Conservation (phyloP, 2,329 filamentous ascomycete genomes). For the Aspergillus brunneoviolaceus region DNA sequence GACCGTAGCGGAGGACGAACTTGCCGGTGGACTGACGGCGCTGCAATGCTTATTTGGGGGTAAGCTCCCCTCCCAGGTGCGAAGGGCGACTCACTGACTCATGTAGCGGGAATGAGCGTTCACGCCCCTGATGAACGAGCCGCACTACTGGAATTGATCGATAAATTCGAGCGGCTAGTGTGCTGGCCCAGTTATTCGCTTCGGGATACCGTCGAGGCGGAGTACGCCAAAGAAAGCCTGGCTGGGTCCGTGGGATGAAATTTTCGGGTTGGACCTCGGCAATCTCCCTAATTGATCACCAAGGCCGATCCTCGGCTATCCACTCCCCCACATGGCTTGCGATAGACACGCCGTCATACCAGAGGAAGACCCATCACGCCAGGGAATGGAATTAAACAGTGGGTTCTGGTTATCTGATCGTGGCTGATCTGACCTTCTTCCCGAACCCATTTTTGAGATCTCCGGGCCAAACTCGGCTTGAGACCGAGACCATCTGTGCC, state of each 20-base stretch:
- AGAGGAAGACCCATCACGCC: neutral
- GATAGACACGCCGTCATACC: neutral
- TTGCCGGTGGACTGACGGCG: conserved; percentile 22
- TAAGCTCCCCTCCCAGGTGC: conserved; percentile 4
- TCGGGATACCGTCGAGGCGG: conserved; percentile 24
- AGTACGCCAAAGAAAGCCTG: conserved; percentile 26
- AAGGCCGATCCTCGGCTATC: neutral
- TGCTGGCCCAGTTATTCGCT: conserved; percentile 25
- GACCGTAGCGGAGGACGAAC: conserved; percentile 20
- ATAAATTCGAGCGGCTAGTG: conserved; percentile 21
- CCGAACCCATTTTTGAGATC: neutral
- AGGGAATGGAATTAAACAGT: neutral
- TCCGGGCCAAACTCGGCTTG: too few relatives aligned
- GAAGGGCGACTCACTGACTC: neutral
- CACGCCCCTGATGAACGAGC: conserved; percentile 25
- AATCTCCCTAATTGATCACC: neutral
- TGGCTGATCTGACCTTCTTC: too few relatives aligned
- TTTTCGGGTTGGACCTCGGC: neutral
- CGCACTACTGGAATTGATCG: conserved; percentile 23
- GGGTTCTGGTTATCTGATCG: too few relatives aligned
- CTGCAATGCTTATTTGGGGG: conserved; percentile 30
- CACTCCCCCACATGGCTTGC: neutral
- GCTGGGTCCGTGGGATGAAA: conserved; percentile 13
- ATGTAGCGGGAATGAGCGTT: conserved; percentile 26
- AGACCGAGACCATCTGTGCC: too few relatives aligned